phyloP scores from a whole-genome alignment of 768 basidiomycete genomes.

The Clitopilus passeckerianus region DNA sequence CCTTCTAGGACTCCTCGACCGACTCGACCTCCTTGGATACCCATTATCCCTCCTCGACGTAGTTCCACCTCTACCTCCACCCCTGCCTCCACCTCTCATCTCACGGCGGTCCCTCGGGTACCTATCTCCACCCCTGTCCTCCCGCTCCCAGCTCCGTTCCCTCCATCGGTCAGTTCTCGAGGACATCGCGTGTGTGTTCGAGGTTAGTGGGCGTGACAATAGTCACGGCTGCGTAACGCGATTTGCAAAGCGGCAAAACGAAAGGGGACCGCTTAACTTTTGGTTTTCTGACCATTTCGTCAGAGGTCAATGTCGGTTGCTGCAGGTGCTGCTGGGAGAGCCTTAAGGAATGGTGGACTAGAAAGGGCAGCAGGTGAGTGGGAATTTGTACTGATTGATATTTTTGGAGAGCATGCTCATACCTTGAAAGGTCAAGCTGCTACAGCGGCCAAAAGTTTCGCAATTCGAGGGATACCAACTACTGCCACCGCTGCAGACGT shows the following conservation, averaged over 20 bases:
- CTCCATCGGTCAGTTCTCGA: conserved; percentile 44
- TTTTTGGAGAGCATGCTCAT: not conserved
- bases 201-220: conserved; percentile 12
- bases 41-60: conserved; percentile 34
- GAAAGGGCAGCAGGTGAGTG: too few relatives aligned
- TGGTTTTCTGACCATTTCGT: not conserved
- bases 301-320: not conserved
- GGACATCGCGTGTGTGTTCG: conserved; percentile 49
- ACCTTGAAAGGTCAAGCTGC: not conserved
- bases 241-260: too few relatives aligned
- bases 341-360: too few relatives aligned
- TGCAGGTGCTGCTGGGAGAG: not conserved
- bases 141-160: conserved; percentile 63
- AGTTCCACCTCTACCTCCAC: conserved; percentile 28
- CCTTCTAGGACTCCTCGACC: conserved; percentile 43
- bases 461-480: not conserved
- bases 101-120: conserved; percentile 32
- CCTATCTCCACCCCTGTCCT: conserved; percentile 42
- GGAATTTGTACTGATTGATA: too few relatives aligned
- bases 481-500: not conserved
- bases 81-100: conserved; percentile 26
- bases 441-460: not conserved
- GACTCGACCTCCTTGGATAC: conserved; percentile 33
- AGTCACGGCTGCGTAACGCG: not conserved
- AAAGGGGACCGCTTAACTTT: not conserved